Conservation (phyloP, 768 basidiomycete species). For the Suillus weaverae region DNA sequence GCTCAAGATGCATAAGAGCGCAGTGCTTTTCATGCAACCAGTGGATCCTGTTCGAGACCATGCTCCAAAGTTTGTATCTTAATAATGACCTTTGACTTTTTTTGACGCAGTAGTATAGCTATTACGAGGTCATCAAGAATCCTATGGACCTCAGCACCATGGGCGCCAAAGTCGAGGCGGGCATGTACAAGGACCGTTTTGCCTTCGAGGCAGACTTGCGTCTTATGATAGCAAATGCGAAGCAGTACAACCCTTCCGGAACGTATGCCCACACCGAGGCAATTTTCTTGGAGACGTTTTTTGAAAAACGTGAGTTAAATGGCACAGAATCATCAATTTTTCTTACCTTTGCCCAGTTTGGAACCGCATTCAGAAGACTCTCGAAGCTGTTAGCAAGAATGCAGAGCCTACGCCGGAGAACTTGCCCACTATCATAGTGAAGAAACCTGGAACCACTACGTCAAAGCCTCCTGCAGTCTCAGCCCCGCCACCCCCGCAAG, state of each 20-base stretch:
- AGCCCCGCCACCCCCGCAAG: slow-evolving; percentile 29
- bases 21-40: slow-evolving; percentile 75
- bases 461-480: slow-evolving; percentile 3
- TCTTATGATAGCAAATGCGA: slow-evolving; percentile 86
- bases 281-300: slow-evolving; percentile 71
- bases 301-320: slow-evolving; percentile 74
- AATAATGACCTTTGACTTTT: slow-evolving; percentile 4
- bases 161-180: slow-evolving; percentile 80
- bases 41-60: slow-evolving; percentile 96
- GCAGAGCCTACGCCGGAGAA: slow-evolving; percentile 22
- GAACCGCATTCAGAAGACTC: slow-evolving; percentile 81
- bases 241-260: slow-evolving; percentile 74
- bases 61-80: slow-evolving; percentile 68
- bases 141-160: slow-evolving; percentile 96
- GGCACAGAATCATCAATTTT: slow-evolving; percentile 4
- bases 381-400: slow-evolving; percentile 63
- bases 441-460: slow-evolving; percentile 14
- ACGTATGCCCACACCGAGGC: slow-evolving; percentile 78
- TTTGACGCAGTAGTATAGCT: slow-evolving; percentile 46
- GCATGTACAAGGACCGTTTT: slow-evolving; percentile 81
- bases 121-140: slow-evolving; percentile 85
- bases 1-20: slow-evolving; percentile 70
- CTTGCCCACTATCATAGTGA: slow-evolving; percentile 27
- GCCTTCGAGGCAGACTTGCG: slow-evolving; percentile 85
- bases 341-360: slow-evolving; percentile 56